These are phyloP conservation scores for Ustilago trichophora DNA, from an alignment of 1,284 basidiomycete species.

Conservation along the genomic window DNA sequence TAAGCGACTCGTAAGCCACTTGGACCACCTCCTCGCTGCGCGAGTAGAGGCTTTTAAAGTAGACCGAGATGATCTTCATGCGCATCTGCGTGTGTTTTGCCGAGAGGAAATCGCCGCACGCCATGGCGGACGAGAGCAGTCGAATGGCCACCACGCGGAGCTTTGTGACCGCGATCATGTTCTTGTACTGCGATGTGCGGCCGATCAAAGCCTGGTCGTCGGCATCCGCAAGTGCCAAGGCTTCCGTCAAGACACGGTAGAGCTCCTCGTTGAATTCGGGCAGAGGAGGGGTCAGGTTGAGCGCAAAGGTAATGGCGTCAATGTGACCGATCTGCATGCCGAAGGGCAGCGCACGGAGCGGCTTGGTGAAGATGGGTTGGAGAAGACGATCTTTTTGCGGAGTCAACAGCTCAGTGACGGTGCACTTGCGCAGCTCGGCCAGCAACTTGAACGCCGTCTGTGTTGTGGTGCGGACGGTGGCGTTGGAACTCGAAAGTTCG, in stretches of 20 bases:
- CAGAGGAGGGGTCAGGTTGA: conserved; percentile 80
- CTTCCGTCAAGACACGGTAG: conserved; percentile 89
- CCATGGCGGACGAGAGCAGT: conserved; percentile 91
- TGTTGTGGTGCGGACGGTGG: conserved; percentile 83
- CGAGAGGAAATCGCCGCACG: conserved; percentile 81
- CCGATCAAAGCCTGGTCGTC: conserved; percentile 86
- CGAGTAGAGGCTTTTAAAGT: conserved; percentile 99
- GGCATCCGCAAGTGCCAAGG: conserved; percentile 92
- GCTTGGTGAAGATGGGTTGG: conserved; percentile 91
- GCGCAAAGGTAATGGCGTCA: conserved; percentile 91
- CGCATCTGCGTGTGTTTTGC: conserved; percentile 62
- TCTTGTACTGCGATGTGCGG: conserved; percentile 79
- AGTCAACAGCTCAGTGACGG: conserved; percentile 80
- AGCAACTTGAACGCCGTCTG: conserved; percentile 85
- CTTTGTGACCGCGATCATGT: conserved; percentile 82
- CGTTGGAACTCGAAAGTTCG: conserved; percentile 87
- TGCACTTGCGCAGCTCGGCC: conserved; percentile 77
- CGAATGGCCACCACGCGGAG: conserved; percentile 95
- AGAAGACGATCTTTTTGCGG: conserved; percentile 89
- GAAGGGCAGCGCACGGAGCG: conserved; percentile 93
- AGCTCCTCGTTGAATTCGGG: conserved; percentile 92
- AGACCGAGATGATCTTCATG: conserved; percentile 89
- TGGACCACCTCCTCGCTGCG: conserved; percentile 91
- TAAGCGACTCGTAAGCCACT: conserved; percentile 91
- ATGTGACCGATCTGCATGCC: conserved; percentile 98